These are phyloP conservation scores for Fragaria ananassa DNA, from an alignment of 306 rosid genomes.

Conservation along the genomic window DNA sequence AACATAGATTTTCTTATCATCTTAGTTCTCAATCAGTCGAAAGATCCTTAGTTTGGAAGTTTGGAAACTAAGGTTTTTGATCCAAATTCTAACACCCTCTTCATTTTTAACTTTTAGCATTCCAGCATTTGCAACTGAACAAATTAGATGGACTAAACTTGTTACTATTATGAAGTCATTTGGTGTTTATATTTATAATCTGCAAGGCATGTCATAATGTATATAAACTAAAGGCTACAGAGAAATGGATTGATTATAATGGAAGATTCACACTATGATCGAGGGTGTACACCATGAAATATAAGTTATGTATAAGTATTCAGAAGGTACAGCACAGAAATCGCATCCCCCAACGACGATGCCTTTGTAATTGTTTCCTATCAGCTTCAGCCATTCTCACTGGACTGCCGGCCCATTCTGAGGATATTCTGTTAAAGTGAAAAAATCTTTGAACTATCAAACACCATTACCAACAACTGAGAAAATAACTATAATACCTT, in stretches of 20 bases:
- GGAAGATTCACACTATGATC: neutral
- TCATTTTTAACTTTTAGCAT: neutral
- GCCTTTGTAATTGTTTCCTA: conserved; percentile 25
- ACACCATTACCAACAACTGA: neutral
- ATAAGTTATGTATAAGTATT: conserved; percentile 2
- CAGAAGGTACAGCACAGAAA: conserved; percentile 49
- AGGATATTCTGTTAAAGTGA: conserved; percentile 45
- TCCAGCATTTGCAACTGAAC: neutral
- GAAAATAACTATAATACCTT: neutral
- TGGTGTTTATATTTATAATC: neutral
- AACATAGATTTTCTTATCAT: neutral
- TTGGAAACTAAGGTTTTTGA: neutral
- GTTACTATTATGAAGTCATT: neutral
- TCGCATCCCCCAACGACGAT: conserved; percentile 19
- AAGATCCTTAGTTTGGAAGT: neutral
- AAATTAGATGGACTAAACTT: neutral
- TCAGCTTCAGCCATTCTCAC: conserved; percentile 62
- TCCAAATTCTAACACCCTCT: neutral
- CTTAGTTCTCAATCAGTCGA: neutral
- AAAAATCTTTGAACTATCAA: conserved; percentile 6
- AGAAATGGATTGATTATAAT: neutral
- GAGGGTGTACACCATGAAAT: conserved; percentile 4
- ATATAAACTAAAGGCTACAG: neutral
- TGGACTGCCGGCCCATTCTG: conserved; percentile 86
- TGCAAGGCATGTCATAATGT: neutral